These are phyloP conservation scores for Penicillium sp. DNA, from an alignment of 2,329 filamentous ascomycete species.

Conservation along the genomic window DNA sequence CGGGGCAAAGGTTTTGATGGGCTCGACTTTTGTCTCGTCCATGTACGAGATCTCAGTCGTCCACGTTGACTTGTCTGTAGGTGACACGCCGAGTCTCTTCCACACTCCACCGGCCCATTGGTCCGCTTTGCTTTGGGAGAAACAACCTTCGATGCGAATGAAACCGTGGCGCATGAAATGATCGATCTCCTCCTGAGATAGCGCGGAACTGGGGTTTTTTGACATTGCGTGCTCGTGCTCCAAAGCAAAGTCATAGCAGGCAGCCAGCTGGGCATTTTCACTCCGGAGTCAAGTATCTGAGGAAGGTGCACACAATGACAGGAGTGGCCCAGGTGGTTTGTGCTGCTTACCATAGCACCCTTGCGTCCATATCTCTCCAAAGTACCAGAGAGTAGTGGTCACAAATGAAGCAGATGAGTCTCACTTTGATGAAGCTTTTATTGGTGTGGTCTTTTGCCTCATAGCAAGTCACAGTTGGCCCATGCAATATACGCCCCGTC, in stretches of 20 bases:
- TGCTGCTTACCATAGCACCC: too few relatives aligned
- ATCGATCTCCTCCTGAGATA: slow-evolving; percentile 51
- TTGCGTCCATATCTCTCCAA: too few relatives aligned
- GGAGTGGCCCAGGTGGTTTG: too few relatives aligned
- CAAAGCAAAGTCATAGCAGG: background rate
- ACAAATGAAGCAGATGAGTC: too few relatives aligned
- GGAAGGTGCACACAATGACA: background rate
- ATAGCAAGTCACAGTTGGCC: too few relatives aligned
- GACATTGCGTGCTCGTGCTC: background rate
- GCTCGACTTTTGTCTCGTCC: slow-evolving; percentile 60
- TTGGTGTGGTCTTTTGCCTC: too few relatives aligned
- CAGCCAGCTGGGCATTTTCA: background rate
- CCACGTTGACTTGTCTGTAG: slow-evolving; percentile 67
- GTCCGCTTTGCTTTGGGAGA: slow-evolving; percentile 50
- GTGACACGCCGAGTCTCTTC: slow-evolving; percentile 66
- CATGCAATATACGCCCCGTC: too few relatives aligned
- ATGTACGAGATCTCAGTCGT: slow-evolving; percentile 64
- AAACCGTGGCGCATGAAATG: slow-evolving; percentile 61
- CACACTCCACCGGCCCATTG: slow-evolving; percentile 57
- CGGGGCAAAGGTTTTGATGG: slow-evolving; percentile 60
- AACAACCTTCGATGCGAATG: slow-evolving; percentile 56
- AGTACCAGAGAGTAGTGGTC: too few relatives aligned
- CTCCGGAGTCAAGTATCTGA: background rate
- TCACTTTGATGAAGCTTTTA: too few relatives aligned
- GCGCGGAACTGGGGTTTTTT: slow-evolving; percentile 13